Base-by-base conservation (phyloP, 78 protist species). In the Dictyostelium purpureum region DNA sequence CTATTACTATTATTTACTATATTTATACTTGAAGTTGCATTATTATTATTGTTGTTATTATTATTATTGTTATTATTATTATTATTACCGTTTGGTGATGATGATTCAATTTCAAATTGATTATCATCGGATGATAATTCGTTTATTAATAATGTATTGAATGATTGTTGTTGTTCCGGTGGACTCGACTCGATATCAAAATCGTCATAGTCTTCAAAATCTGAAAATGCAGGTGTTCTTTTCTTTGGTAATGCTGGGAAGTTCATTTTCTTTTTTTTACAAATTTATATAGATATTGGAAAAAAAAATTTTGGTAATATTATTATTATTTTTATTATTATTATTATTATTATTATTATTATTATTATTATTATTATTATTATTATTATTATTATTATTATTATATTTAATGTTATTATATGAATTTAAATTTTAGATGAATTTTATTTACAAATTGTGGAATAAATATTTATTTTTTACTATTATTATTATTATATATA, bases 181-280 rank as follows among this genome's bases (percentile, higher is more conserved):
- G 37, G 11, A 38, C 4, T 67, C 54, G 4, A 18, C 57, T 7
- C 35, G 16, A 26, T 26, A 51, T 74, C 47, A 33, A 51, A 21
- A 12, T 74, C 59, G 51, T 74, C 80, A 37, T 74, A 61, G 18
- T 49, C 45, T 51, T 74, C 26, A 33, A n/a, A 26, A 74, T 74
- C 61, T 18, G 75, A 33, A 21, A 38, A 67, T 21, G 21, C 28
- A 37, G 75, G 40, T 2, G 75, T 49, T 74, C 80, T 38, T 49
- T 26, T 38, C 21, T 49, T 24, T 40, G 49, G 45, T 70, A 11
- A 26, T 37, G 12, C 47, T 70, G n/a, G 42, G 37, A 37, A 37
- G 28, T 66, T n/a, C 49, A 66, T 37, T 66, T 66, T 66, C 21
- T 40, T n/a, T n/a, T n/a, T n/a, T n/a, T n/a, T n/a, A n/a, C n/a